Evolutionary conservation across 352 stramenopile species (phyloP), one percentile per base, ranked within the genome.

Genomic region (Blastocystis hominis): DNA sequence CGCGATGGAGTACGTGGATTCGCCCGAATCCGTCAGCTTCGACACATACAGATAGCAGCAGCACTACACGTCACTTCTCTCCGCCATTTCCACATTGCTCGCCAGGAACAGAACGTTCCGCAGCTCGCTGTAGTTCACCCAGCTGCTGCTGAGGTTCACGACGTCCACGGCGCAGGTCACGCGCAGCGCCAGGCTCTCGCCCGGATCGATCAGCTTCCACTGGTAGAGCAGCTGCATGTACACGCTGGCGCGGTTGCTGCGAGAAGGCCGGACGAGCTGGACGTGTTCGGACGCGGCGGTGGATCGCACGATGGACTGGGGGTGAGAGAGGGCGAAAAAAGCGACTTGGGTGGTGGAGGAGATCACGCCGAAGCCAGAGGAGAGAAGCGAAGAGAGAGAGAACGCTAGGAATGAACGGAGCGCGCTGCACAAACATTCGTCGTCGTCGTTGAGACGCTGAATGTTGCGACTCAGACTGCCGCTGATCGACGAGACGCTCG

Each of bases 41-140:
- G 47, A 68, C 24, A 30, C 38, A 34, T 84, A 84, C 54, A 84
- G 72, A 44, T 84, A 84, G 50, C 72, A 84, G 50, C 72, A 84
- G 24, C 62, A 53, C 72, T 84, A 68, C n/a, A 3, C 17, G 5
- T 84, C 50, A 84, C 15, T 9, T 46, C 36, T 15, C 34, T 10
- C 24, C 20, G 5, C 3, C 47, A 46, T 38, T 4, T 15, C 24
- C 46, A 84, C 72, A 68, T 84, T 30, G 4, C 46, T 66, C 34
- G 62, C 47, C 50, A 84, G 42, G 17, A 84, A 24, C 47, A 84
- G 56, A n/a, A 68, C 55, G 72, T 61, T 84, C 9, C 36, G 54
- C 4, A 13, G 30, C 20, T 44, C 55, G 9, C 15, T 69, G 7
- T 15, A 2, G 20, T 64, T 84, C 1, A 84, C 38, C 38, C 36